These are phyloP conservation scores for Asclepias syriaca DNA, from an alignment of 257 asterid genomes.

Conservation along the genomic window DNA sequence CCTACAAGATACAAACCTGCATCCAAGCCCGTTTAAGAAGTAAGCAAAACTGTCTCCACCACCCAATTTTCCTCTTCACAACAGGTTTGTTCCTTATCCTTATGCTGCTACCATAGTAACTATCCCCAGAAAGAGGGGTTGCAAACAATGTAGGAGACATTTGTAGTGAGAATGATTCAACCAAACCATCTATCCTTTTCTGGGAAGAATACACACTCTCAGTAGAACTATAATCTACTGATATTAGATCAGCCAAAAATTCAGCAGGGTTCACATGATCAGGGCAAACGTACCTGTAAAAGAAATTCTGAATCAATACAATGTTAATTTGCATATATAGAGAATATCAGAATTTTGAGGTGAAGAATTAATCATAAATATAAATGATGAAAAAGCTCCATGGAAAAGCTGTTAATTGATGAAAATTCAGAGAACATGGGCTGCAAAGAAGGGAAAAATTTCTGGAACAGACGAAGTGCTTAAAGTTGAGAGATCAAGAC, in stretches of 20 bases:
- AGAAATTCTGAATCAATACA: slow-evolving; percentile 22
- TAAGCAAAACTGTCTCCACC: slow-evolving; percentile 82
- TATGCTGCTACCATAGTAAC: slow-evolving; percentile 24
- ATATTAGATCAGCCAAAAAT: slow-evolving; percentile 96
- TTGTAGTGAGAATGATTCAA: slow-evolving; percentile 75
- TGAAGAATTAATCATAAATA: neutral
- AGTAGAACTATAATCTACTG: slow-evolving; percentile 81
- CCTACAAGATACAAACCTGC: slow-evolving; percentile 53
- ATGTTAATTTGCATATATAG: slow-evolving; percentile 14
- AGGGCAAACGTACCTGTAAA: slow-evolving; percentile 76
- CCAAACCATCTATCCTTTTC: slow-evolving; percentile 74
- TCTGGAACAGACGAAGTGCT: neutral
- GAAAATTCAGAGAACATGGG: neutral
- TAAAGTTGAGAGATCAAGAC: neutral
- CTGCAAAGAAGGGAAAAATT: neutral
- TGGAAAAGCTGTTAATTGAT: neutral
- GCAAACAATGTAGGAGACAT: slow-evolving; percentile 55
- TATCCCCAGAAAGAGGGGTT: slow-evolving; percentile 45
- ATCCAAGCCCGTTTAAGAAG: slow-evolving; percentile 97
- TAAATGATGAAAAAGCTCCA: neutral
- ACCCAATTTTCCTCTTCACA: slow-evolving; percentile 56
- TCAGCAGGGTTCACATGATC: slow-evolving; percentile 97
- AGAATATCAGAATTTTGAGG: neutral
- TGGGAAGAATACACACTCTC: slow-evolving; percentile 71
- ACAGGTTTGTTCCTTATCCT: slow-evolving; percentile 36